Evolutionary conservation across 2,329 filamentous ascomycete species (phyloP).

Genomic region (Monilinia fructigena): DNA sequence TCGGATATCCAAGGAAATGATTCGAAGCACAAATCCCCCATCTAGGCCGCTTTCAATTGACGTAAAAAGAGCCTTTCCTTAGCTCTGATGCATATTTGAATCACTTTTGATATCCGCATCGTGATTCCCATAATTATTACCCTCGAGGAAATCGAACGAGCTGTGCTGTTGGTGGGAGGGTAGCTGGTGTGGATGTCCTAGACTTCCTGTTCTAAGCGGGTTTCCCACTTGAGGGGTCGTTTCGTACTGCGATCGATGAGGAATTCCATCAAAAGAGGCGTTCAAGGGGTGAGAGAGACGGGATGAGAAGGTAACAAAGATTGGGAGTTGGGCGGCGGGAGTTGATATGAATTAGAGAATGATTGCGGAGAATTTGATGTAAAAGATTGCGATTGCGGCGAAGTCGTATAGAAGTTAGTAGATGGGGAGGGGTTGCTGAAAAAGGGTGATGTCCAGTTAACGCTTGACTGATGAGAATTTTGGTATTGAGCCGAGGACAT

Average conservation of each 20-base stretch:
- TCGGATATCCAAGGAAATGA: background rate
- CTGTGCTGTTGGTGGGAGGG: constrained; percentile 8
- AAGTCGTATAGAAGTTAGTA: constrained; percentile 29
- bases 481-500: constrained; percentile 28
- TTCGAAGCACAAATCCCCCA: background rate
- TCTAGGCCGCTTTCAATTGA: background rate
- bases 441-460: constrained; percentile 15
- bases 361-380: constrained; percentile 19
- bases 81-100: constrained; percentile 7
- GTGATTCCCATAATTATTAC: background rate
- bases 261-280: constrained; percentile 13
- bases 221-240: constrained; percentile 20
- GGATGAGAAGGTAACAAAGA: background rate
- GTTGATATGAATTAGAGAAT: constrained; percentile 25
- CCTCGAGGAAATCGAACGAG: constrained; percentile 7
- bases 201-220: constrained; percentile 29
- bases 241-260: constrained; percentile 14
- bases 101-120: constrained; percentile 16
- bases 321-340: constrained; percentile 26
- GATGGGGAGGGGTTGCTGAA: constrained; percentile 26
- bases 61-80: background rate
- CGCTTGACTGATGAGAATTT: constrained; percentile 19
- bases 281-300: background rate
- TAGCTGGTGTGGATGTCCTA: constrained; percentile 29
- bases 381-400: constrained; percentile 29